These are phyloP conservation scores for Melaleuca quinquenervia DNA, from an alignment of 345 rosid genomes.

Conservation along the genomic window DNA sequence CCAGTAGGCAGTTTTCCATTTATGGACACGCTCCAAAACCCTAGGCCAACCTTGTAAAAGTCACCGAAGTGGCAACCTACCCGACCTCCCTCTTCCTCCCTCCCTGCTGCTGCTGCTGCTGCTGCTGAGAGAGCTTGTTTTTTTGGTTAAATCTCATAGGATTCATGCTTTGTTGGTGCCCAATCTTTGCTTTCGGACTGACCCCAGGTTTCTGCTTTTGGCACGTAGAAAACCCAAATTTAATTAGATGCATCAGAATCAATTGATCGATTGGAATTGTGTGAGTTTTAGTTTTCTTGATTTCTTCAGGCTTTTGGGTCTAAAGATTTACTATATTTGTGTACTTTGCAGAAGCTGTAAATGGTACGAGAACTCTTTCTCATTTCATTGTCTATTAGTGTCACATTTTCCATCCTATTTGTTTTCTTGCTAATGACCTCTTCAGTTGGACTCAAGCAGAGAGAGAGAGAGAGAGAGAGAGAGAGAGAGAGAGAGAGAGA, in stretches of 20 bases:
- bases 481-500: background rate
- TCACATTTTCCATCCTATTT: background rate
- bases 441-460: background rate
- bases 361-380: background rate
- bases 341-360: background rate
- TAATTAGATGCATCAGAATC: background rate
- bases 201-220: background rate
- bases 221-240: background rate
- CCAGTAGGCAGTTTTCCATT: slow-evolving; percentile 44
- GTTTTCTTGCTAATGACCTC: background rate
- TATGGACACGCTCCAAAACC: slow-evolving; percentile 31
- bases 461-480: background rate
- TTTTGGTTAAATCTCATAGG: background rate
- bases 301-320: background rate
- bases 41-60: slow-evolving; percentile 23
- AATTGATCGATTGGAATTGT: background rate
- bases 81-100: background rate
- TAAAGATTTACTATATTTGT: background rate
- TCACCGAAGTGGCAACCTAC: slow-evolving; percentile 24
- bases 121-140: background rate
- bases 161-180: background rate
- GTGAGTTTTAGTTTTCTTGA: background rate
- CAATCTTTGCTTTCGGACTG: background rate
- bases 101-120: background rate
- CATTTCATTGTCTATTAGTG: background rate